Conservation (phyloP, 768 basidiomycete species). For the Sistotremastrum niveocremeum region DNA sequence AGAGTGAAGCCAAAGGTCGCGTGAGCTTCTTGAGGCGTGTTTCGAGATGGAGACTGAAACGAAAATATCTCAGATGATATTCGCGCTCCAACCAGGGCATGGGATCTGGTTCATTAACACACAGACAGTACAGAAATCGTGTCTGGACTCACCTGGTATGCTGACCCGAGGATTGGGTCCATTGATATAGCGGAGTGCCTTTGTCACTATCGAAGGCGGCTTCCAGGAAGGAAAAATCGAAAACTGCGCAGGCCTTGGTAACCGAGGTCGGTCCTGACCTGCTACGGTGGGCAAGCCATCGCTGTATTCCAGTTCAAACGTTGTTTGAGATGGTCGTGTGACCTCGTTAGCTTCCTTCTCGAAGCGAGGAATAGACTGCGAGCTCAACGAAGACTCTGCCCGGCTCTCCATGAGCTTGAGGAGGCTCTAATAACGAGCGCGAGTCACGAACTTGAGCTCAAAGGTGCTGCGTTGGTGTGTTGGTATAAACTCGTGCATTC, state of each 20-base stretch:
- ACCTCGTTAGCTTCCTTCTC: not conserved
- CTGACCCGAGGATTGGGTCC: slow-evolving; percentile 48
- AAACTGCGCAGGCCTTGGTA: not conserved
- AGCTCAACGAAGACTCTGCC: not conserved
- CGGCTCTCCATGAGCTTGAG: slow-evolving; percentile 2
- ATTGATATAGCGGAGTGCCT: slow-evolving; percentile 26
- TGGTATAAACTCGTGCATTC: not conserved
- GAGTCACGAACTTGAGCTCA: slow-evolving; percentile 1
- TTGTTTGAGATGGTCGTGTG: not conserved
- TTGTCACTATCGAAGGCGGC: slow-evolving; percentile 7
- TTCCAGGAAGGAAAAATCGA: not conserved
- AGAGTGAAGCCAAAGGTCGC: slow-evolving; percentile 34
- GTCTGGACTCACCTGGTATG: slow-evolving; percentile 28
- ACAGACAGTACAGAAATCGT: slow-evolving; percentile 1
- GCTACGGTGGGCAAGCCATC: not conserved
- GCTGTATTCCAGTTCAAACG: not conserved
- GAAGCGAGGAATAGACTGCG: not conserved
- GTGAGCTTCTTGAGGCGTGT: slow-evolving; percentile 37
- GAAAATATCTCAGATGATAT: slow-evolving; percentile 10
- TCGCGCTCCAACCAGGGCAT: slow-evolving; percentile 41
- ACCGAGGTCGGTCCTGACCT: not conserved
- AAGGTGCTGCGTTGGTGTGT: not conserved
- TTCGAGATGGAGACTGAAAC: slow-evolving; percentile 33
- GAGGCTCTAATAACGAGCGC: slow-evolving; percentile 5
- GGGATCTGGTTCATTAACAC: slow-evolving; percentile 26